A percentile compares a stretch with the other conserved stretches of the same genome.
These are phyloP conservation scores for Leishmania amazonensis DNA, from an alignment of 208 protist genomes.

Conservation along the genomic window DNA sequence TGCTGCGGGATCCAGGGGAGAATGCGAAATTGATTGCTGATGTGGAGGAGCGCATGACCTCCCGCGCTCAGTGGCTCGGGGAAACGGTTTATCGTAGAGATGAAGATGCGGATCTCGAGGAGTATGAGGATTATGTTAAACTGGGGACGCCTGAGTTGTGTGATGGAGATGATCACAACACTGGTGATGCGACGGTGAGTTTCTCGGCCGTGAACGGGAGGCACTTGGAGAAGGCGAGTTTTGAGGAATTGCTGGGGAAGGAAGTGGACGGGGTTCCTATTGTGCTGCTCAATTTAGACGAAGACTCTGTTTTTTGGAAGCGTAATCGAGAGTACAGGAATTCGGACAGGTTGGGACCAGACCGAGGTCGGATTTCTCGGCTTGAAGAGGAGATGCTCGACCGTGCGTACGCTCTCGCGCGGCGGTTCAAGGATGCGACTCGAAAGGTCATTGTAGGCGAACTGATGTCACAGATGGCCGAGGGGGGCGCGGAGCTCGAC, in stretches of 20 bases:
- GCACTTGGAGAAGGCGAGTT: too few relatives aligned
- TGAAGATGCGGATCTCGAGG: neutral
- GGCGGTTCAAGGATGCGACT: conserved; percentile 9
- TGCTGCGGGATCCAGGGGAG: conserved; percentile 9
- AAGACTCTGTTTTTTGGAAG: neutral
- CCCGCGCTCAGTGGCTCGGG: neutral
- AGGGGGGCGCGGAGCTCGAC: conserved; percentile 54
- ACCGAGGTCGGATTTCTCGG: neutral
- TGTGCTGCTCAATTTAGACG: neutral
- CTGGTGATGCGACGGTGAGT: too few relatives aligned
- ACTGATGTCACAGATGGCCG: conserved; percentile 46
- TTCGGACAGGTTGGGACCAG: fast-evolving
- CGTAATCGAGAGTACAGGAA: neutral
- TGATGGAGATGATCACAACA: neutral
- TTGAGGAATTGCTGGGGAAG: neutral
- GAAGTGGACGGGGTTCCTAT: neutral
- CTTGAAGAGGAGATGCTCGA: conserved; percentile 48
- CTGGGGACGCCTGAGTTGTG: neutral
- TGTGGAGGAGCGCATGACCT: neutral
- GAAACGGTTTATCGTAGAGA: neutral
- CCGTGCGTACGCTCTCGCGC: conserved; percentile 38
- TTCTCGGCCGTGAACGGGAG: neutral
- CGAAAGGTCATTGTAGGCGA: conserved; percentile 9
- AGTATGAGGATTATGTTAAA: neutral
- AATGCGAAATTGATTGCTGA: conserved; percentile 15